Percentiles rank a stretch among this genome's conserved stretches.
Conservation (phyloP, 2,329 filamentous ascomycete species). For the Ceratocystiopsis brevicomis region DNA sequence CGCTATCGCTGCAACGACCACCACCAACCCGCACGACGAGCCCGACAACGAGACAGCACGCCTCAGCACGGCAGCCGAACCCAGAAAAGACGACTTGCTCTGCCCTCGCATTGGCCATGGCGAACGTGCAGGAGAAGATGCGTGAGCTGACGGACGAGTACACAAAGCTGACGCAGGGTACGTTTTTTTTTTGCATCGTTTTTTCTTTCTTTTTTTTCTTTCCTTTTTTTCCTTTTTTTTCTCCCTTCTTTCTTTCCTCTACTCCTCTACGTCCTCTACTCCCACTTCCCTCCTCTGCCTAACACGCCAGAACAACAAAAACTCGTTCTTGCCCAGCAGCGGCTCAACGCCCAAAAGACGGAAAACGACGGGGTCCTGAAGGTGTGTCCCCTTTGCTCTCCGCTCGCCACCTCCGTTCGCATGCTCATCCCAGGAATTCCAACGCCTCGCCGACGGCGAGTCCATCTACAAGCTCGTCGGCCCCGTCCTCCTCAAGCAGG, state of each 20-base stretch:
- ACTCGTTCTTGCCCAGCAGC: slow-evolving; percentile 63
- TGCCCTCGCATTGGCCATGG: neutral
- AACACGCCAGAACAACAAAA: slow-evolving; percentile 53
- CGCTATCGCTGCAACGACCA: no score
- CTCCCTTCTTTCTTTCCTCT: neutral
- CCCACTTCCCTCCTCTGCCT: neutral
- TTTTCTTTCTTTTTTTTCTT: no score
- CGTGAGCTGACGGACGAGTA: slow-evolving; percentile 77
- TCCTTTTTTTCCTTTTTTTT: no score
- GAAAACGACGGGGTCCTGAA: slow-evolving; percentile 81
- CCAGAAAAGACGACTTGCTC: no score
- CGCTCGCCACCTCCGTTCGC: no score
- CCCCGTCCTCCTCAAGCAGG: slow-evolving; percentile 85
- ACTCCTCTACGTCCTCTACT: neutral
- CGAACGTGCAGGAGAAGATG: slow-evolving; percentile 55
- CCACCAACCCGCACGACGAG: no score
- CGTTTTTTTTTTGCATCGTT: slow-evolving; percentile 6
- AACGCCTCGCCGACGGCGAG: slow-evolving; percentile 56
- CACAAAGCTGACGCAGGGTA: slow-evolving; percentile 70
- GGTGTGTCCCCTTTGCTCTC: slow-evolving; percentile 23
- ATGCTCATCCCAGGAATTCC: slow-evolving; percentile 49
- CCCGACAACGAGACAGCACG: no score
- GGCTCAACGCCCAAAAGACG: slow-evolving; percentile 81
- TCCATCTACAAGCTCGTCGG: slow-evolving; percentile 93
- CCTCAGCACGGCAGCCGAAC: no score